Evolutionary conservation across 805 yeast genomes (phyloP), one percentile per base, ranked within the genome.

Genomic region (Metschnikowia gruessii): DNA sequence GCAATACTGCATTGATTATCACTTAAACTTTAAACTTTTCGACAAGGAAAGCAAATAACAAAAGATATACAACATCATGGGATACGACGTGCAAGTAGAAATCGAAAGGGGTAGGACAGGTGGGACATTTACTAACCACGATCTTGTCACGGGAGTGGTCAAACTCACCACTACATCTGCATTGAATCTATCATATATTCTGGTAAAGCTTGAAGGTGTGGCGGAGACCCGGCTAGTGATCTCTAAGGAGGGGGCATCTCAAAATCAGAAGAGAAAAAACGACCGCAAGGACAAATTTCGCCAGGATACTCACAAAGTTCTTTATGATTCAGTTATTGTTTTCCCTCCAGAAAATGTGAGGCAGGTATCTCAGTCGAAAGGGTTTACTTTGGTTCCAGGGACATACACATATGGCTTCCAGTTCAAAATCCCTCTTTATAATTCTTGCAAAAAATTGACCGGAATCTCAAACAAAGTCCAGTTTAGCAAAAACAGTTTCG

Each of bases 301-400:
- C 8, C 59, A 49, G 32, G 79, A 74, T 52, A 57, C 58, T 6
- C 83, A 79, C 55, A 70, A 70, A 46, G 61, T 79, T 9, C 62
- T 79, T 17, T 79, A 78, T 52, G 80, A 77, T 44, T 70, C 79
- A 1, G 46, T 55, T 22, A 68, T 77, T 0, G 77, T 79, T 21
- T 79, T 79, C 46, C 83, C 83, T 1, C 79, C 83, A 0, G 68
- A 65, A 12, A 74, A 77, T 43, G 69, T 77, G 11, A 59, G 79
- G 18, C 58, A 64, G 39, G 77, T 75, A 1, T 65, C 76, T 22
- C 62, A 56, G 34, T 65, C 74, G 9, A 68, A 69, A 48, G 79
- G 70, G 48, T 73, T 73, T 50, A 74, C 78, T 0, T 60, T 79
- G 47, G 61, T 74, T 3, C 79, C 82, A 0, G 83, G 83, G 0